Evolutionary conservation across 2,329 filamentous ascomycete genomes (phyloP).

Genomic region (Fusarium denticulatum): DNA sequence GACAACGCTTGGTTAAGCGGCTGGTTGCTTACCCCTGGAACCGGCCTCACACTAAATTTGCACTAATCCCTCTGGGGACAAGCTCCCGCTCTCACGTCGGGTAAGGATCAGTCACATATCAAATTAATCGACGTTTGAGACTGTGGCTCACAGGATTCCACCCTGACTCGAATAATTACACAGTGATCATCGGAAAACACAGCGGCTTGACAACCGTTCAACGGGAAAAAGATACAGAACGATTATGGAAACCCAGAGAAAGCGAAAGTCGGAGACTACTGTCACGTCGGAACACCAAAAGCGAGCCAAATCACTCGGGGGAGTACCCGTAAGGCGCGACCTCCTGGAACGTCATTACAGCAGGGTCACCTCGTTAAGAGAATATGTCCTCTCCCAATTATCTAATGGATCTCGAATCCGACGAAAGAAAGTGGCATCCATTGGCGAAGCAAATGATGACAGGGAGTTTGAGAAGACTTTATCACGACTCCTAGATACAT

Average conservation of each 20-base stretch:
- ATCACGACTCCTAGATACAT: slow-evolving; percentile 71
- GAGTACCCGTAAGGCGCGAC: slow-evolving; percentile 59
- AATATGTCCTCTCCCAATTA: slow-evolving; percentile 74
- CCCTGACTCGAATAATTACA: neutral
- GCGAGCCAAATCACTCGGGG: slow-evolving; percentile 2
- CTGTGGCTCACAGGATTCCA: slow-evolving; percentile 7
- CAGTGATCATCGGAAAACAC: slow-evolving; percentile 6
- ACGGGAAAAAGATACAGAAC: neutral
- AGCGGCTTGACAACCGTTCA: neutral
- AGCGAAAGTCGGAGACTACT: slow-evolving; percentile 40
- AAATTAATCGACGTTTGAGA: neutral
- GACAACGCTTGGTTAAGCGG: neutral
- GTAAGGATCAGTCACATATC: slow-evolving; percentile 21
- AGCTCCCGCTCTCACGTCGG: neutral
- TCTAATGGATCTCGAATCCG: slow-evolving; percentile 72
- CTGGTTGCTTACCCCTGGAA: slow-evolving; percentile 20
- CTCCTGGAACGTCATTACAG: slow-evolving; percentile 76
- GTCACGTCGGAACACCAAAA: slow-evolving; percentile 40
- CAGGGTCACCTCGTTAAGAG: slow-evolving; percentile 71
- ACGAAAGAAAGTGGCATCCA: slow-evolving; percentile 63
- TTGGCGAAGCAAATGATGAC: slow-evolving; percentile 49
- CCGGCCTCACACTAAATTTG: neutral
- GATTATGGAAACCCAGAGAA: slow-evolving; percentile 41
- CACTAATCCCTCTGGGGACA: neutral
- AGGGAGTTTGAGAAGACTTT: slow-evolving; percentile 56